Conservation (phyloP, 2,329 filamentous ascomycete genomes). For the Apiospora hydei region DNA sequence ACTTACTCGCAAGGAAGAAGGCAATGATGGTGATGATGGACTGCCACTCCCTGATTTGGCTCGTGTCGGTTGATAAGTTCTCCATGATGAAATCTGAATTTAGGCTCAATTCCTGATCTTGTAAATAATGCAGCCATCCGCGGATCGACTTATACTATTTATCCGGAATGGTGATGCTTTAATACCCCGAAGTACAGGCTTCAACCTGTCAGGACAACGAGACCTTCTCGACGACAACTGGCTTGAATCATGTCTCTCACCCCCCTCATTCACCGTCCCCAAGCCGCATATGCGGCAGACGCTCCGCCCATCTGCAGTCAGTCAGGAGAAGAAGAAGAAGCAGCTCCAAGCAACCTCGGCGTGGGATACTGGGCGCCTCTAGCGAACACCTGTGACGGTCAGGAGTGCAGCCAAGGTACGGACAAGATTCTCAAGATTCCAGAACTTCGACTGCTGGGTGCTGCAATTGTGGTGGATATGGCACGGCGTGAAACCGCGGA, state of each 20-base stretch:
- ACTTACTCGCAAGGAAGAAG: slow-evolving; percentile 75
- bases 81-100: neutral
- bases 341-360: neutral
- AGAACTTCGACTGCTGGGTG: neutral
- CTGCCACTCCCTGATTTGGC: slow-evolving; percentile 67
- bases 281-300: neutral
- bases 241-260: neutral
- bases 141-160: neutral
- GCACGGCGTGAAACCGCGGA: neutral
- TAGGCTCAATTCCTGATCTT: neutral
- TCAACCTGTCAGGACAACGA: neutral
- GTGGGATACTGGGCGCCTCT: neutral
- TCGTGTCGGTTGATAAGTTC: slow-evolving; percentile 48
- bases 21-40: slow-evolving; percentile 76
- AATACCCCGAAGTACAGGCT: neutral
- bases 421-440: slow-evolving; percentile 14
- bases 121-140: neutral
- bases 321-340: neutral
- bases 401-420: neutral
- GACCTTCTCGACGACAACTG: neutral
- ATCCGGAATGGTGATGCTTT: neutral
- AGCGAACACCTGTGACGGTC: neutral
- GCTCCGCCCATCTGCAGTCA: neutral
- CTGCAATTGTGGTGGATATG: neutral
- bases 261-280: neutral